Percentiles rank a stretch among this genome's conserved stretches.
Conservation (phyloP, 306 rosid species). For the Cucurbita pepo region DNA sequence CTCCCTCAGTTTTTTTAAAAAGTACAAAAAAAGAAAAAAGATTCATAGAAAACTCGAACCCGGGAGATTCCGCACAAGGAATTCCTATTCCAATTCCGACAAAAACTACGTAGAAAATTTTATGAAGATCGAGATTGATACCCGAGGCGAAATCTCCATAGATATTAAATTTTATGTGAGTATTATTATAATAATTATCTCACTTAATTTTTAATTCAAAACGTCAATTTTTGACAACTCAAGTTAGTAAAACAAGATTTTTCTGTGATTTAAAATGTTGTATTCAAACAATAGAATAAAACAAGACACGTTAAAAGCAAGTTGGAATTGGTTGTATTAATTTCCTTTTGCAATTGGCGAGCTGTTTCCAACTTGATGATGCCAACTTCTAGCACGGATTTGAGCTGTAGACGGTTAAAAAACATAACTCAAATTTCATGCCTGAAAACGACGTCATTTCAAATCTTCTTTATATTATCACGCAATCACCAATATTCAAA, state of each 20-base stretch:
- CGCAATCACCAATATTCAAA: background rate
- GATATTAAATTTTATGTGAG: background rate
- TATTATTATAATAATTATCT: background rate
- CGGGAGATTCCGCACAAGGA: no score
- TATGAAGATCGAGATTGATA: no score
- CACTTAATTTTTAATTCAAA: background rate
- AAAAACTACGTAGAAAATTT: no score
- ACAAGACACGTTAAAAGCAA: background rate
- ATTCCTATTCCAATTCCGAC: no score
- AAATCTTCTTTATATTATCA: background rate
- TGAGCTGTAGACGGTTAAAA: background rate
- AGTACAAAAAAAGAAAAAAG: no score
- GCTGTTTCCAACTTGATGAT: slow-evolving; percentile 6
- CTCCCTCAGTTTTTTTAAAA: no score
- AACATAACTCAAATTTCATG: background rate
- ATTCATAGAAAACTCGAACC: no score
- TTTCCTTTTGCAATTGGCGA: background rate
- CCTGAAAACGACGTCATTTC: background rate
- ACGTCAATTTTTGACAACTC: background rate
- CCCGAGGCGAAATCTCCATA: no score
- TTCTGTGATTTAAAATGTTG: background rate
- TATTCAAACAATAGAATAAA: background rate
- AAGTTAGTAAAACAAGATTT: background rate
- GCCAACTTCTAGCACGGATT: background rate
- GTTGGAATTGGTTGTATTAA: slow-evolving; percentile 1